Evolutionary conservation across 176 grass and related monocot species (phyloP), one percentile per base, ranked within the genome.

Genomic region (Typha latifolia): DNA sequence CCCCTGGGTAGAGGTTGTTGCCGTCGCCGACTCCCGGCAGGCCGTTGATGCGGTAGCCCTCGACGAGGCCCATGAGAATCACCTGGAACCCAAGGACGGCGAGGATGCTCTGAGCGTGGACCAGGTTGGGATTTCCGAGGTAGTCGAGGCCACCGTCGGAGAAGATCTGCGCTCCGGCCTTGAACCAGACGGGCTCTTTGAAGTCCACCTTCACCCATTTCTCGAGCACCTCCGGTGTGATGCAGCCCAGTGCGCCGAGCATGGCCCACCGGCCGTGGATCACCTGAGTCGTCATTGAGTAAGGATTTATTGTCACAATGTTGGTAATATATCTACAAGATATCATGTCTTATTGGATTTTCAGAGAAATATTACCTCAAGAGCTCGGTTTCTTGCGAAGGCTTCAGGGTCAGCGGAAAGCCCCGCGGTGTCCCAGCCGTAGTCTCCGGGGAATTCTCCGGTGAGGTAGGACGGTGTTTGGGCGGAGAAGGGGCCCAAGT

Each of bases 151-250:
- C 92, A 32, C 92, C 92, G 24, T 96, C 92, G 29, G 88, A 86
- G 78, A 96, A 96, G 92, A 96, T 96, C 77, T 96, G 92, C 10
- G 92, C 71, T 48, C 92, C 92, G 52, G 92, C 92, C 74, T 96
- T 96, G 87, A 96, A 96, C 92, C 92, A 96, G 14, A 96, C 88
- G 14, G 92, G 82, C 76, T 96, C 92, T 82, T 91, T 91, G 82
- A 96, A 91, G 70, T 91, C 80, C n/a, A 96, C 88, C 32, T 82
- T 82, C 79, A 96, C 21, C 92, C 92, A 91, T 74, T 91, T 88
- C 85, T 86, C 47, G 4, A 96, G 85, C 67, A 89, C 85, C 80
- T 96, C 92, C 0, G 92, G 92, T 1, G 85, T 88, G 88, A 96
- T 85, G 80, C 92, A 96, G 1, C 92, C 92, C 10, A 91, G 79